Evolutionary conservation across 768 basidiomycete species (phyloP), one percentile per base, ranked within the genome.

Genomic region (Pisolithus sp.): DNA sequence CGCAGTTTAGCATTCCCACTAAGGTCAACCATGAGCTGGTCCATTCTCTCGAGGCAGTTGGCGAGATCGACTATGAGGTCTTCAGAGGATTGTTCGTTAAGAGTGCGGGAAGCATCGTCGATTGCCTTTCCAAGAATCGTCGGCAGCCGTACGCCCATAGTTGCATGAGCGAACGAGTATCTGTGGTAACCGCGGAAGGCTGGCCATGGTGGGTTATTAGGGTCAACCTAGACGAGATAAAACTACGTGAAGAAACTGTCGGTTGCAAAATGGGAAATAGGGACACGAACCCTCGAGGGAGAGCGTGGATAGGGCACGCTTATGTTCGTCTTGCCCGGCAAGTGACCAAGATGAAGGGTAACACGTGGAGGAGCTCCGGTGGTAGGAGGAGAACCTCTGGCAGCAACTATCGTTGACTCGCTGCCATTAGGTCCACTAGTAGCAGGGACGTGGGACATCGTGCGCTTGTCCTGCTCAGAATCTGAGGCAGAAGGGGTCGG

Each of bases 81-180:
- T 65, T 95, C 93, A 21, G 80, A 74, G 39, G 81, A 86, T 68
- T 91, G 78, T 6, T 86, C 83, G 70, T 96, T 95, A 59, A 96
- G 79, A 24, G 93, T 96, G 59, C 83, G 81, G 49, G 86, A 87
- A 8, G 85, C 76, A 63, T 97, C 94, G 61, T 94, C 93, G 61
- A 96, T 93, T 12, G 89, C 94, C 71, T 96, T 97, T 57, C 92
- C 91, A 45, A 96, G 76, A 57, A 97, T 97, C 38, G 94, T 95
- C 2, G 94, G 94, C 23, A 96, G 81, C 44, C 94, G 85, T n/a
- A 87, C 84, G 54, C 91, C 89, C 93, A 96, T 96, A 4, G 93
- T 95, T 30, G 92, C 94, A 70, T 94, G 82, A 37, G 85, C 86
- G 62, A 90, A 90, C 0, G 85, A 89, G 64, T 84, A 89, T 60